Evolutionary conservation across 192 early-diverging fungal genomes (phyloP).

Genomic region (Phlyctochytrium bullatum): DNA sequence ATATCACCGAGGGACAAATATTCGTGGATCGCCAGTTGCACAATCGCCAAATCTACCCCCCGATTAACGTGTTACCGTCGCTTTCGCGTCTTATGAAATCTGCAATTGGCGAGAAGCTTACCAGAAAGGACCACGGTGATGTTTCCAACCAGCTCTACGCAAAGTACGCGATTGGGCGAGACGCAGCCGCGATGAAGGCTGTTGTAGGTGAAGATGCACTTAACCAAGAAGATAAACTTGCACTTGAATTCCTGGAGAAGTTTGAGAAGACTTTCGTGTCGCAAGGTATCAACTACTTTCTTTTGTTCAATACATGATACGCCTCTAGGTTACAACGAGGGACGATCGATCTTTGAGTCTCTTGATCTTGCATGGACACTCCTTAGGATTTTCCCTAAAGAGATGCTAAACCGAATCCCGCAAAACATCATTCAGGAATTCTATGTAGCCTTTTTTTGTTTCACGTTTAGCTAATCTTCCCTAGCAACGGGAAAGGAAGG

Average conservation of each 20-base stretch:
- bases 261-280: conserved; percentile 98
- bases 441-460: conserved; percentile 51
- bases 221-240: conserved; percentile 96
- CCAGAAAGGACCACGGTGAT: conserved; percentile 97
- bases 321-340: conserved; percentile 78
- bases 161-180: conserved; percentile 98
- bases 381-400: conserved; percentile 99
- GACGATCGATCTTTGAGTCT: conserved; percentile 94
- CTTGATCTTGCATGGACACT: conserved; percentile 98
- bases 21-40: conserved; percentile 97
- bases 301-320: background rate
- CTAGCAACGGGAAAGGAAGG: conserved; percentile 31
- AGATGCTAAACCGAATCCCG: conserved; percentile 98
- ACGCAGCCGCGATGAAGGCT: conserved; percentile 99
- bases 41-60: conserved; percentile 99
- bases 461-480: background rate
- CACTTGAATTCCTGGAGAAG: conserved; percentile 97
- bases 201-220: conserved; percentile 99
- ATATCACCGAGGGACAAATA: conserved; percentile 99
- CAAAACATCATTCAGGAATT: conserved; percentile 92
- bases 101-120: conserved; percentile 97
- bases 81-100: conserved; percentile 99
- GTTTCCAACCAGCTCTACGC: conserved; percentile 99
- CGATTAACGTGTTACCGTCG: conserved; percentile 98
- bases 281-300: conserved; percentile 58